These are phyloP conservation scores for Elaeis guineensis DNA, from an alignment of 176 grass and related monocot genomes.

Conservation along the genomic window DNA sequence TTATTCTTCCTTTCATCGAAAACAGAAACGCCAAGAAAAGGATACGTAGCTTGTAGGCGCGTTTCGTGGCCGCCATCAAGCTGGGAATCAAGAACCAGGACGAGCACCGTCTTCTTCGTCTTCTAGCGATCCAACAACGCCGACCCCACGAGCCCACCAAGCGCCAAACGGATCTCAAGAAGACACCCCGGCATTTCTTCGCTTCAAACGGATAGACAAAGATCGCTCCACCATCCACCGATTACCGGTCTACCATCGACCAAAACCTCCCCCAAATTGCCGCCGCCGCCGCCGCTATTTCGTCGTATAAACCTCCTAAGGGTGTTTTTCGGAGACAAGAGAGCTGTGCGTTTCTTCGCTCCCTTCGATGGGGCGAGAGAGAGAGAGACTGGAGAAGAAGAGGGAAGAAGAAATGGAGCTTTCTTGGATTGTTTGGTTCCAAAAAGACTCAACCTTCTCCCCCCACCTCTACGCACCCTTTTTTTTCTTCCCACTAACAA, in stretches of 20 bases:
- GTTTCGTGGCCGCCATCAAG: conserved; percentile 89
- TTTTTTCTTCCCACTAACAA: too few species aligned
- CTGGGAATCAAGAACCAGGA: conserved; percentile 7
- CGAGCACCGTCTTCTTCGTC: conserved; percentile 5
- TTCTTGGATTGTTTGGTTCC: conserved; percentile 32
- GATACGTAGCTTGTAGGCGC: conserved; percentile 99
- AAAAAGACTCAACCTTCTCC: conserved; percentile 6
- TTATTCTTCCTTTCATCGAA: too few species aligned
- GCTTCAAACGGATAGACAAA: neutral
- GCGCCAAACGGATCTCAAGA: conserved; percentile 36
- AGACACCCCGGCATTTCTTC: conserved; percentile 16
- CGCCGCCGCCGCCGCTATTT: neutral
- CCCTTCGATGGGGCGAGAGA: neutral
- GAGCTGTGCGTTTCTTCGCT: too few species aligned
- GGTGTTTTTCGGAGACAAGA: too few species aligned
- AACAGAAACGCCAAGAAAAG: conserved; percentile 21
- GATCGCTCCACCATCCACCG: too few species aligned
- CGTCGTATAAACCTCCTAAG: too few species aligned
- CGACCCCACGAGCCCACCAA: neutral
- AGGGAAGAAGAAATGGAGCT: conserved; percentile 68
- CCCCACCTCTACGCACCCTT: too few species aligned
- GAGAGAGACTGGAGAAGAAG: conserved; percentile 3
- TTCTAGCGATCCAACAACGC: conserved; percentile 14
- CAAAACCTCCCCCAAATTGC: neutral
- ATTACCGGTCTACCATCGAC: too few species aligned